Evolutionary conservation across 179 eudicot genomes (phyloP), one percentile per base, ranked within the genome.

Genomic region (Sideroxylon spinosum): DNA sequence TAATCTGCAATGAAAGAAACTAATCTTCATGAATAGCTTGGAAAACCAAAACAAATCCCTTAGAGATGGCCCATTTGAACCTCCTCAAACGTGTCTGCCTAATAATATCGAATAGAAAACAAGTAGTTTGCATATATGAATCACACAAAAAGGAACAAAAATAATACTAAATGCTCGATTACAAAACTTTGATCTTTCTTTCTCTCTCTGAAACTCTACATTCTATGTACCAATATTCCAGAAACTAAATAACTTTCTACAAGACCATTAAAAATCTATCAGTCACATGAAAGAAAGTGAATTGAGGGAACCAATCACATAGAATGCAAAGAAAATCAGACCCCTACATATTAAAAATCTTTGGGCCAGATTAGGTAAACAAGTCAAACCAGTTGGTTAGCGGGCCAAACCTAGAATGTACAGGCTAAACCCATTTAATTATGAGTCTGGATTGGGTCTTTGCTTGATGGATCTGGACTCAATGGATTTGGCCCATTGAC

Each of bases 11-110:
- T 9, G 74, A 71, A 25, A 53, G 19, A 29, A 13, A 53, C 64
- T 52, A 76, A 67, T 76, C 71, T 76, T 66, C 63, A 66, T n/a
- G 19, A 76, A 76, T 0, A 50, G n/a, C 61, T 25, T 0, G 23
- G 17, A 10, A 64, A 64, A 5, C 71, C 6, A 52, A 66, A 9
- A 19, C 25, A 50, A 76, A 76, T 23, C 49, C 71, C 49, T 71
- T 76, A 19, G 73, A 53, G 67, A n/a, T 10, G 14, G 50, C 26
- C 25, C 48, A 62, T 61, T 44, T 44, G 19, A 74, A 75, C 22
- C 78, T 32, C 55, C 66, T 52, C 61, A 76, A 76, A 65, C 66
- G 66, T 68, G 32, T 67, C 78, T 76, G 73, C 55, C 53, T 1
- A 53, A 77, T 46, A 77, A 29, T 56, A 66, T 17, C 44, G 8